phyloP scores from a whole-genome alignment of 2,329 filamentous ascomycete genomes.

The Davidsoniella neocaledoniae region DNA sequence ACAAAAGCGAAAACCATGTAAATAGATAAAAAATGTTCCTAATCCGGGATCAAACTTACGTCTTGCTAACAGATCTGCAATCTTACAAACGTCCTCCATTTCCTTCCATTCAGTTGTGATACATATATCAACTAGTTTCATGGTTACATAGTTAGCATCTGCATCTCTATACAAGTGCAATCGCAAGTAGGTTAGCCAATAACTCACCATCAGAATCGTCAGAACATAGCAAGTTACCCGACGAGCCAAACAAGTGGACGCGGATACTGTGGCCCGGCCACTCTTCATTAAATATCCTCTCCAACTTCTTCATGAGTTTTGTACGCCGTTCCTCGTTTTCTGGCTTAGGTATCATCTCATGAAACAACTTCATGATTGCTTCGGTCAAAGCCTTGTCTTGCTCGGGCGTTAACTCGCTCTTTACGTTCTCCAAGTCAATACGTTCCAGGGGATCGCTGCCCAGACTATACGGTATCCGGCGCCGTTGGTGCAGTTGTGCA shows the following conservation, averaged over 20 bases:
- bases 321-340: conserved; percentile 61
- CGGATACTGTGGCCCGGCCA: conserved; percentile 85
- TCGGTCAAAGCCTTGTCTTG: conserved; percentile 61
- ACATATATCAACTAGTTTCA: conserved; percentile 74
- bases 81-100: conserved; percentile 75
- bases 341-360: conserved; percentile 64
- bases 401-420: conserved; percentile 51
- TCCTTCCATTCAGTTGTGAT: conserved; percentile 84
- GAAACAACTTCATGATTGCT: conserved; percentile 75
- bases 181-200: background rate
- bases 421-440: conserved; percentile 52
- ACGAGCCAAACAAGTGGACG: conserved; percentile 94
- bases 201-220: conserved; percentile 82
- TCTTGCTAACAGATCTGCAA: conserved; percentile 70
- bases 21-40: background rate
- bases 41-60: conserved; percentile 39
- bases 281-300: conserved; percentile 71
- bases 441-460: conserved; percentile 65
- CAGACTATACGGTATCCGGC: conserved; percentile 82
- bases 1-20: no score
- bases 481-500: conserved; percentile 59
- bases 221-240: conserved; percentile 84
- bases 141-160: background rate
- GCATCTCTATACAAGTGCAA: background rate
- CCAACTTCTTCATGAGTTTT: conserved; percentile 70